Evolutionary conservation across 345 rosid species (phyloP).

Genomic region (Hibiscus syriacus): DNA sequence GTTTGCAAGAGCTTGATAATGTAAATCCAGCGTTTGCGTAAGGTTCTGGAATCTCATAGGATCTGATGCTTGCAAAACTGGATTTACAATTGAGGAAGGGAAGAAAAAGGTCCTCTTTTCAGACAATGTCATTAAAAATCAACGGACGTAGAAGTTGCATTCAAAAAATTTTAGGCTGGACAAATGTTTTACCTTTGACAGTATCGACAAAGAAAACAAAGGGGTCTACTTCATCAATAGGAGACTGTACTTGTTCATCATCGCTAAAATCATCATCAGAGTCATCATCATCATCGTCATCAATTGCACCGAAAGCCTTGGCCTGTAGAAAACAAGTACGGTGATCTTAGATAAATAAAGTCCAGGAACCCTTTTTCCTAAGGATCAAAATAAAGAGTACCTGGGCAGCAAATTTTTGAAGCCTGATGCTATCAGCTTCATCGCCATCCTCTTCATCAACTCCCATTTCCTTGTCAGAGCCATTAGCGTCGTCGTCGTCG

Average conservation of each 20-base stretch:
- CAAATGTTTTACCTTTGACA: constrained; percentile 50
- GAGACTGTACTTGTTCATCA: constrained; percentile 92
- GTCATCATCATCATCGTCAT: constrained; percentile 60
- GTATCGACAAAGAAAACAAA: constrained; percentile 86
- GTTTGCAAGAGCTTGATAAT: constrained; percentile 81
- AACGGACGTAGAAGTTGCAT: not conserved
- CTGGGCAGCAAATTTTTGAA: constrained; percentile 87
- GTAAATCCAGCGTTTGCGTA: constrained; percentile 72
- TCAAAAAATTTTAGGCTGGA: not conserved
- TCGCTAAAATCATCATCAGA: constrained; percentile 86
- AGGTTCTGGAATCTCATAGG: constrained; percentile 79
- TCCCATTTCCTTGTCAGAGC: constrained; percentile 93
- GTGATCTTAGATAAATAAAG: not conserved
- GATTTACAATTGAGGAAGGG: constrained; percentile 10
- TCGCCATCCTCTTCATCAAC: constrained; percentile 89
- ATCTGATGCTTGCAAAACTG: constrained; percentile 72
- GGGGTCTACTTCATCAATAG: constrained; percentile 96
- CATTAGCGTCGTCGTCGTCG: constrained; percentile 81
- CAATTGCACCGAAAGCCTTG: constrained; percentile 60
- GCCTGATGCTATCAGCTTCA: constrained; percentile 72
- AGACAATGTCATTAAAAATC: not conserved
- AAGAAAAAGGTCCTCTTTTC: not conserved
- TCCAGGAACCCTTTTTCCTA: not conserved
- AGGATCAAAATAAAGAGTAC: constrained; percentile 24
- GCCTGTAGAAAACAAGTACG: constrained; percentile 33